A percentile compares a stretch with the other conserved stretches of the same genome.
These are phyloP conservation scores for Adansonia madagascariensis DNA, from an alignment of 441 rosid genomes.

Conservation along the genomic window DNA sequence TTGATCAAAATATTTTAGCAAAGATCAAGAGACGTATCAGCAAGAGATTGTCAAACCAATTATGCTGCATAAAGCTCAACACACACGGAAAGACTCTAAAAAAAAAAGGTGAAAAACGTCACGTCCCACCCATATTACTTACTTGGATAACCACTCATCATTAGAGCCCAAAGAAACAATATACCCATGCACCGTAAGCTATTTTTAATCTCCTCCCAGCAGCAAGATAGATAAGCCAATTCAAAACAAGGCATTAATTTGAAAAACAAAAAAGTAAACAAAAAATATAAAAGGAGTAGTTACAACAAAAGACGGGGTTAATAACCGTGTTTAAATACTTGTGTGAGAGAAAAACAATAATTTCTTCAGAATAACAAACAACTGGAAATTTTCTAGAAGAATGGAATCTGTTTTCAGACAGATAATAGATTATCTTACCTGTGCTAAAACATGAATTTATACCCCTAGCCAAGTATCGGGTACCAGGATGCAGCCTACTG, in stretches of 20 bases:
- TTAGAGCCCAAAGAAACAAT: constrained; percentile 12
- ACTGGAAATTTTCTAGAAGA: not conserved
- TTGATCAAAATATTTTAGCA: not conserved
- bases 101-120: not conserved
- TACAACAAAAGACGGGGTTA: not conserved
- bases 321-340: not conserved
- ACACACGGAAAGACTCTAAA: not conserved
- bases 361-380: not conserved
- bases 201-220: constrained; percentile 13
- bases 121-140: not conserved
- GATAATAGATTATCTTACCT: constrained; percentile 52
- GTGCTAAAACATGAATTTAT: constrained; percentile 96
- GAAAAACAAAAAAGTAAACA: not conserved
- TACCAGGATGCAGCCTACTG: constrained; percentile 96
- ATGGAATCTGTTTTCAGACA: constrained; percentile 13
- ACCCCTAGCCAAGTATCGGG: constrained; percentile 98
- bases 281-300: not conserved
- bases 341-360: not conserved
- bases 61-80: not conserved
- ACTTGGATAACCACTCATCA: not conserved
- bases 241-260: not conserved
- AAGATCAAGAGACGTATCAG: not conserved
- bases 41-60: not conserved
- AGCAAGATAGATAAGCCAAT: not conserved
- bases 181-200: not conserved